Base-by-base conservation (phyloP, 768 basidiomycete species). In the Amanita pseudoporphyria region DNA sequence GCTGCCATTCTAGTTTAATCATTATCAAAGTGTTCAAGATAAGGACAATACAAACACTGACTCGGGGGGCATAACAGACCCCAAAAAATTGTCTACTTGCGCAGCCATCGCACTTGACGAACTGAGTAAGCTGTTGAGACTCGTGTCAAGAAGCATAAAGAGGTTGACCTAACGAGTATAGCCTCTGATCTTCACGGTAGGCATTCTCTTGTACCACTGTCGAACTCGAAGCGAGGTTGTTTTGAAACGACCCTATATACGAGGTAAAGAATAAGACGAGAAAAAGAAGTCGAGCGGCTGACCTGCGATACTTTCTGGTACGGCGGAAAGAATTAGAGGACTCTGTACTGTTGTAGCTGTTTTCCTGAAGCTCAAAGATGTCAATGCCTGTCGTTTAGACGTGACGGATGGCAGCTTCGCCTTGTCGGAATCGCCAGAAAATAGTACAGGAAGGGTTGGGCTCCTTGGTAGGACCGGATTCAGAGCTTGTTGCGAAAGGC, bases 351-450 rank as follows among this genome's bases (percentile, higher is more conserved):
- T 21, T 26, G 22, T 9, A 10, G 54, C 53, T 12, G 59, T 48
- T 56, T 75, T 78, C 59, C 71, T 77, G 57, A 78, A 75, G 26
- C 62, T 68, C 9, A 76, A 61, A n/a, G 42, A 36, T 14, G 46
- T 49, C 14, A 53, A 45, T 19, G 36, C 45, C n/a, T 56, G 28
- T 19, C 54, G 52, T 18, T 50, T 46, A 47, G 26, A 36, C 19
- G 45, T 43, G 9, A 31, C 39, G 37, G 50, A 52, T 42, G 52
- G 13, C n/a, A 26, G 32, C 21, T 35, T 43, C 14, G 43, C 44
- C 31, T 32, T 50, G 24, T 38, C 46, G 19, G 47, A 36, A 7
- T 52, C 52, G 16, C 41, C 42, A 10, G 51, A 48, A 9, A 54
- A 19, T 10, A 44, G 30, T 33, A 54, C 56, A 40, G 53, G 31